Percentiles rank a stretch among this genome's conserved stretches.
Conservation (phyloP, 257 asterid species). For the Nicotiana undulata region DNA sequence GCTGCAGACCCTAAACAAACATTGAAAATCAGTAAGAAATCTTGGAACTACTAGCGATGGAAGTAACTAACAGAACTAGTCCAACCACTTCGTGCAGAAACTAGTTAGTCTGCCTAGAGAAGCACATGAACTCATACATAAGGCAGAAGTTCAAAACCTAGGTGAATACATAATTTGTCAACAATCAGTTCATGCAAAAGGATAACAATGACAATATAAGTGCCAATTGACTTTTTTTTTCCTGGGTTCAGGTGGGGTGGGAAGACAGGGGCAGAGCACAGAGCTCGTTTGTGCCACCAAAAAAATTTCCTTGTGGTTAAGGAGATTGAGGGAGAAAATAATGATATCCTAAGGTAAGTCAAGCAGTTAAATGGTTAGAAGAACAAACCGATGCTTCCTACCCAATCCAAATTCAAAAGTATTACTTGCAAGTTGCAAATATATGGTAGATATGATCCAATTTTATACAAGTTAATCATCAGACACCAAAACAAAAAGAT, state of each 20-base stretch:
- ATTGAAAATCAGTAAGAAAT: conserved; percentile 10
- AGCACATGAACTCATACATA: not conserved
- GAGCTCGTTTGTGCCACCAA: not conserved
- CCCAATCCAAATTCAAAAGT: not conserved
- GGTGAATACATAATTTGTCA: not conserved
- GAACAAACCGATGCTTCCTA: not conserved
- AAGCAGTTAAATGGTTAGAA: not conserved
- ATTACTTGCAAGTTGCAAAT: not conserved
- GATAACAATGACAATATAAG: not conserved
- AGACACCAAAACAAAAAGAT: not conserved
- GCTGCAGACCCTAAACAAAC: conserved; percentile 61
- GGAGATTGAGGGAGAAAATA: not conserved
- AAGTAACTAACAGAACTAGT: conserved; percentile 1
- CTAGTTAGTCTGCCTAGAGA: not conserved
- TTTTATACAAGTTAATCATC: not conserved
- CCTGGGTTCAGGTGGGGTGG: not conserved
- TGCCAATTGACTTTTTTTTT: not conserved
- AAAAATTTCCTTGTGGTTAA: not conserved
- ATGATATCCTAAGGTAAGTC: not conserved
- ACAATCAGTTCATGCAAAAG: not conserved
- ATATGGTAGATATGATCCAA: not conserved
- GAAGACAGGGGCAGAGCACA: not conserved
- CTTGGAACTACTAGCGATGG: not conserved
- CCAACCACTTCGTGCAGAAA: not conserved
- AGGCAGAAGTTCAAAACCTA: not conserved